Conservation (phyloP, 2,329 filamentous ascomycete species). For the Plenodomus biglobosus region DNA sequence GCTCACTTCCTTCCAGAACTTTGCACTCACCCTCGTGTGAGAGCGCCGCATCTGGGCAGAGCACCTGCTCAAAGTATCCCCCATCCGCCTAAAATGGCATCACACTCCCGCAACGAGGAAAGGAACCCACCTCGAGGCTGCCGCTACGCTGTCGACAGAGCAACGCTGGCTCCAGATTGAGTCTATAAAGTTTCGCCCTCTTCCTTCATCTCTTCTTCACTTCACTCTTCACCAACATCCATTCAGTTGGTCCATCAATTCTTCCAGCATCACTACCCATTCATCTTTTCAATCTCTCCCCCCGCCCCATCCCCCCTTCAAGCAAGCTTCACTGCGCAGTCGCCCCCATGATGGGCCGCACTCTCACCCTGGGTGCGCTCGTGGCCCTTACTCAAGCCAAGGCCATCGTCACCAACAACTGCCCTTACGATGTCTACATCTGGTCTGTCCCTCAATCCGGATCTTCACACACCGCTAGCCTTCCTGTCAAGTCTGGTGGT, state of each 20-base stretch:
- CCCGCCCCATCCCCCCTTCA: no score
- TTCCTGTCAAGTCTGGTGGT: conserved; percentile 17
- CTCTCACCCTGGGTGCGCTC: conserved; percentile 17
- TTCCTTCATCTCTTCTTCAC: conserved; percentile 17
- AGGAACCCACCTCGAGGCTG: conserved; percentile 1
- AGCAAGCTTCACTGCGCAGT: not conserved
- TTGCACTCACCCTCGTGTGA: not conserved
- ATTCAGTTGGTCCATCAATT: conserved; percentile 7
- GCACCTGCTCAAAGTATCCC: not conserved
- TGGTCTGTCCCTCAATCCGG: conserved; percentile 25
- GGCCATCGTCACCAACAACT: conserved; percentile 34
- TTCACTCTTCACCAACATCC: conserved; percentile 16
- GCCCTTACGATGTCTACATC: conserved; percentile 20
- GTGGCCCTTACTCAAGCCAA: conserved; percentile 23
- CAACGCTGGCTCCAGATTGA: not conserved
- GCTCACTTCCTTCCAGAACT: not conserved
- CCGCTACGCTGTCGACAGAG: conserved; percentile 6
- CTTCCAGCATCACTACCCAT: conserved; percentile 9
- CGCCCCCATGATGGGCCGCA: conserved; percentile 18
- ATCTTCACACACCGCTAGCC: conserved; percentile 16
- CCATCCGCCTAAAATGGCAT: not conserved
- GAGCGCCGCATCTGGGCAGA: not conserved
- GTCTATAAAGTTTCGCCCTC: conserved; percentile 3
- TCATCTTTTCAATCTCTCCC: conserved; percentile 3
- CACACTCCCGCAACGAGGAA: not conserved